phyloP scores from a whole-genome alignment of 176 grass and related monocot genomes.

The Tillandsia fasciculata region DNA sequence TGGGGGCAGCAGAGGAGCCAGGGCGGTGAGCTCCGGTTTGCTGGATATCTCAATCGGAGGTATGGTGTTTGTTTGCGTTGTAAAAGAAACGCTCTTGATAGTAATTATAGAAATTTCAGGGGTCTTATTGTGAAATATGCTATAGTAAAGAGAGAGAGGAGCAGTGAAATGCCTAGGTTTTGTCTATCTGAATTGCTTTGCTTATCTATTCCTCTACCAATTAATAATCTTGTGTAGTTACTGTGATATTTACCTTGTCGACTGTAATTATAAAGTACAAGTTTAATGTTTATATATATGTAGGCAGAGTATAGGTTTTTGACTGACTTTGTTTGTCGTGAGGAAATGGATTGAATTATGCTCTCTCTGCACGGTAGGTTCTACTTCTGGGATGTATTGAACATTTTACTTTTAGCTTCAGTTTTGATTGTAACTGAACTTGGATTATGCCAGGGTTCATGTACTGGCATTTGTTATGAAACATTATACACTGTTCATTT shows the following conservation, averaged over 20 bases:
- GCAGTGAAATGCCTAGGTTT: constrained; percentile 23
- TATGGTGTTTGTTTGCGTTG: constrained; percentile 14
- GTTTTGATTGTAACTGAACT: too few relatives aligned
- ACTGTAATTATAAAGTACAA: background rate
- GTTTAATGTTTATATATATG: too few relatives aligned
- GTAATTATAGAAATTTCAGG: background rate
- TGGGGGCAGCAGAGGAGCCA: constrained; percentile 10
- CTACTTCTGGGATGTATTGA: too few relatives aligned
- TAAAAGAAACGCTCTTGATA: constrained; percentile 10
- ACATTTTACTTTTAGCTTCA: too few relatives aligned
- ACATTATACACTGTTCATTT: too few relatives aligned
- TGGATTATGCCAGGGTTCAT: too few relatives aligned
- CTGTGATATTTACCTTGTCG: background rate
- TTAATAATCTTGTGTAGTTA: constrained; percentile 23
- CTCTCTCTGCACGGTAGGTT: too few relatives aligned
- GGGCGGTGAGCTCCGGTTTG: background rate
- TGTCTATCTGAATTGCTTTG: constrained; percentile 32
- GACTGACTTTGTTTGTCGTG: too few relatives aligned
- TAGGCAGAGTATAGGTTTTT: too few relatives aligned
- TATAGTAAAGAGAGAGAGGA: constrained; percentile 5
- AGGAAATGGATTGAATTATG: too few relatives aligned
- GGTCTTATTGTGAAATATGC: background rate
- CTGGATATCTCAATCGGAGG: background rate
- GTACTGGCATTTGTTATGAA: too few relatives aligned
- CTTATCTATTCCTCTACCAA: constrained; percentile 44